Evolutionary conservation across 192 early-diverging fungal genomes (phyloP), one percentile per base, ranked within the genome.

Genomic region (Umbelopsis sp.): DNA sequence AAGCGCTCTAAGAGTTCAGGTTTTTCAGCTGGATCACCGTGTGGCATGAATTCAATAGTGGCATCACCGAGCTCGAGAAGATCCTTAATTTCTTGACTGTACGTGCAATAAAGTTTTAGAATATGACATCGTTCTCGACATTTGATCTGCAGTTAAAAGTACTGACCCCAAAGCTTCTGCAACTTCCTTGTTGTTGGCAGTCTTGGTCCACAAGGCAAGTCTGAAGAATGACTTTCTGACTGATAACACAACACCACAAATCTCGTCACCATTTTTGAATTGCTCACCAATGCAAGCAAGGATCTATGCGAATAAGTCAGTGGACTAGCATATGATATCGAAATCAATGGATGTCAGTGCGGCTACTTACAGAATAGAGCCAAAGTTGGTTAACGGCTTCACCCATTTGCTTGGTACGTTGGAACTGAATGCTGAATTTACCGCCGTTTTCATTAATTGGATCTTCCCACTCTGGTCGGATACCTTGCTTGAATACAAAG

Each of bases 391-490:
- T 94, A 66, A 95, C 87, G 22, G 91, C 88, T 50, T 86, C 85
- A 71, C 85, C 90, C 23, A 85, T 86, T 71, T 91, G 89, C 10
- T 52, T 61, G 52, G 72, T 81, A 75, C 91, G 87, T 53, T 86
- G 87, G 71, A 95, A 82, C 71, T 89, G 84, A 65, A 93, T 81
- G 53, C 90, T 89, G 92, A 95, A 99, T 79, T 95, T 96, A 50
- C 96, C 96, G 67, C 97, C 96, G 21, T 95, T 84, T 44, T 82
- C 84, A 87, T 99, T 99, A 45, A 81, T 89, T 8, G 87, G 79
- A 75, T 99, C 96, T 82, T 99, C 97, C 96, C 97, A 97, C 89
- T 91, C 90, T 11, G 96, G 97, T 77, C 90, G 86, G 67, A 98
- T 85, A 35, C 95, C 95, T 64, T 92, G 83, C 78, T 95, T 94